These are phyloP conservation scores for Colletotrichum graminicola DNA, from an alignment of 2,329 filamentous ascomycete genomes.

Conservation along the genomic window DNA sequence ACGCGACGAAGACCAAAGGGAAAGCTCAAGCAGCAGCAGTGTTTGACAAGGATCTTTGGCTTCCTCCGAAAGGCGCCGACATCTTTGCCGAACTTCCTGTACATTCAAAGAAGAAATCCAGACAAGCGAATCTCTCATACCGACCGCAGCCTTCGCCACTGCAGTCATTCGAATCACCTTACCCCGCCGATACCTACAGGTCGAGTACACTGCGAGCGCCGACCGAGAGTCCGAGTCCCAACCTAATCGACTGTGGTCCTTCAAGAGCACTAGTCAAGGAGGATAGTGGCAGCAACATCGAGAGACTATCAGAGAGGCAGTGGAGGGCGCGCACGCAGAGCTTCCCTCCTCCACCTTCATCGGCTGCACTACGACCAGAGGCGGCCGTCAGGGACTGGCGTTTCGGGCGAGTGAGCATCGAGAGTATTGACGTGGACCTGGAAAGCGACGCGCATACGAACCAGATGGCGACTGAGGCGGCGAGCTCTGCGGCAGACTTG, in stretches of 20 bases:
- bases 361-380: constrained; percentile 59
- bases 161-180: constrained; percentile 38
- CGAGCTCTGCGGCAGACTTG: constrained; percentile 62
- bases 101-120: constrained; percentile 54
- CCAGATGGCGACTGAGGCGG: constrained; percentile 52
- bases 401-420: constrained; percentile 81
- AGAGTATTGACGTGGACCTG: constrained; percentile 79
- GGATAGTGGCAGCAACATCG: constrained; percentile 51
- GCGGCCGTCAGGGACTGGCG: constrained; percentile 78
- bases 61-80: constrained; percentile 60
- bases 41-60: constrained; percentile 57
- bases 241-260: constrained; percentile 65
- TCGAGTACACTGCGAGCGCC: constrained; percentile 2
- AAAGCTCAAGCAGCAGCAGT: constrained; percentile 27
- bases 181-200: constrained; percentile 28
- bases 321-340: constrained; percentile 56
- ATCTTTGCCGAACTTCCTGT: constrained; percentile 70
- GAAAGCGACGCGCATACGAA: constrained; percentile 47
- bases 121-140: not conserved
- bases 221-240: constrained; percentile 40
- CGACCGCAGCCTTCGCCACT: constrained; percentile 38
- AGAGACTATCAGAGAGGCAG: constrained; percentile 56
- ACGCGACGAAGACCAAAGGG: constrained; percentile 8
- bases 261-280: constrained; percentile 51
- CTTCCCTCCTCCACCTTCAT: constrained; percentile 58